These are phyloP conservation scores for Chlamydomonas eustigma DNA, from an alignment of 139 green algal species.

Conservation along the genomic window DNA sequence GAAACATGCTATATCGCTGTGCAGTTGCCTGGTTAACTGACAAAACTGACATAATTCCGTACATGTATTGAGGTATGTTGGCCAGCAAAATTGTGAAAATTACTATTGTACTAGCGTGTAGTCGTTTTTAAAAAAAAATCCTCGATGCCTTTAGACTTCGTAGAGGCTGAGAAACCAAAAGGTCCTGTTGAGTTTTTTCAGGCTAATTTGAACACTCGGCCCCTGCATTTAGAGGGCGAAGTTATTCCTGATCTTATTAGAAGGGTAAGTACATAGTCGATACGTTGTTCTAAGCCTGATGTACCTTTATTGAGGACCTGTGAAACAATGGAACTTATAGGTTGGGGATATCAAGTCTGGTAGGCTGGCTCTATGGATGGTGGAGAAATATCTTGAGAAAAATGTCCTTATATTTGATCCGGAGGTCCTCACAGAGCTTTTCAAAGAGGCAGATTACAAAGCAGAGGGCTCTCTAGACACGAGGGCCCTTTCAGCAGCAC, in stretches of 20 bases:
- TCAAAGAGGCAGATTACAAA: constrained; percentile 37
- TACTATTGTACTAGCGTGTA: no score
- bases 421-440: constrained; percentile 32
- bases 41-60: no score
- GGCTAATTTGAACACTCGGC: constrained; percentile 18
- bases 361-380: constrained; percentile 23
- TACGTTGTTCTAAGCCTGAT: neutral
- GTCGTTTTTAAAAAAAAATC: neutral
- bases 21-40: no score
- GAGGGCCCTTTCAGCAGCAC: constrained; percentile 22
- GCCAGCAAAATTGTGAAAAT: no score
- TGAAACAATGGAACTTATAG: constrained; percentile 14
- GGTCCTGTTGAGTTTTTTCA: constrained; percentile 22
- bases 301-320: neutral
- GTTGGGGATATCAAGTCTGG: constrained; percentile 37
- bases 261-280: constrained; percentile 4
- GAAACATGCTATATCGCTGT: no score
- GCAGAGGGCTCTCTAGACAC: constrained; percentile 35
- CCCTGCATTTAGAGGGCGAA: constrained; percentile 22
- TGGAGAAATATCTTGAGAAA: constrained; percentile 33
- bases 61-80: no score
- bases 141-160: constrained; percentile 35
- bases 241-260: constrained; percentile 27
- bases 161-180: constrained; percentile 19
- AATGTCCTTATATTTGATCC: constrained; percentile 38